phyloP scores from a whole-genome alignment of 306 rosid genomes.

The Vicia villosa region DNA sequence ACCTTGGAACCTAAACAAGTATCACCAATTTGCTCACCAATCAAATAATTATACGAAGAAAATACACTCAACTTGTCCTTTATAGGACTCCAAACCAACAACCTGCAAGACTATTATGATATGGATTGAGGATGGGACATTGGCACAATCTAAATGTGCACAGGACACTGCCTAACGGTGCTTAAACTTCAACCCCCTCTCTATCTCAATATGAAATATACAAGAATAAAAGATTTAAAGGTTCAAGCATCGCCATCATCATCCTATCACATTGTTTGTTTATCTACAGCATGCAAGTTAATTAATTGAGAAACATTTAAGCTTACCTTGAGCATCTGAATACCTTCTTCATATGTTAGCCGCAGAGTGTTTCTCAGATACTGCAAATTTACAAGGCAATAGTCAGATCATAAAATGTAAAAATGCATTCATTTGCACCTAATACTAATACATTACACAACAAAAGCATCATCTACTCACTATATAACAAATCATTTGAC shows the following conservation, averaged over 20 bases:
- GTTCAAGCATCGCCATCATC: conserved; percentile 14
- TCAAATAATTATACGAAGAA: not conserved
- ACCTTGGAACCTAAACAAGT: conserved; percentile 2
- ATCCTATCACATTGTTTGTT: not conserved
- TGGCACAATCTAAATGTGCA: not conserved
- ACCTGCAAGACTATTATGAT: not conserved
- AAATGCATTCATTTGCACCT: not conserved
- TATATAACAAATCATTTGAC: conserved; percentile 9
- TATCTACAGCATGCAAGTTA: not conserved
- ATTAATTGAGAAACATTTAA: conserved; percentile 3
- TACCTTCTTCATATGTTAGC: conserved; percentile 88
- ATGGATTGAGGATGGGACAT: not conserved
- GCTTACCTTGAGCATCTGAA: conserved; percentile 89
- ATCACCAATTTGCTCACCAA: not conserved
- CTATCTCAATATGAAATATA: not conserved
- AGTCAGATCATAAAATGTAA: conserved; percentile 35
- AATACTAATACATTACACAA: not conserved
- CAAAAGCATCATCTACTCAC: not conserved
- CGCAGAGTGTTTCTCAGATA: conserved; percentile 75
- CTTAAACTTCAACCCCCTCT: not conserved
- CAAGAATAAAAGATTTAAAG: not conserved
- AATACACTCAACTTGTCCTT: not conserved
- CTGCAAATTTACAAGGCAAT: conserved; percentile 50
- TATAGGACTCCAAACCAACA: not conserved
- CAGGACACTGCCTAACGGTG: not conserved